Evolutionary conservation across 306 rosid species (phyloP).

Genomic region (Urtica urens): DNA sequence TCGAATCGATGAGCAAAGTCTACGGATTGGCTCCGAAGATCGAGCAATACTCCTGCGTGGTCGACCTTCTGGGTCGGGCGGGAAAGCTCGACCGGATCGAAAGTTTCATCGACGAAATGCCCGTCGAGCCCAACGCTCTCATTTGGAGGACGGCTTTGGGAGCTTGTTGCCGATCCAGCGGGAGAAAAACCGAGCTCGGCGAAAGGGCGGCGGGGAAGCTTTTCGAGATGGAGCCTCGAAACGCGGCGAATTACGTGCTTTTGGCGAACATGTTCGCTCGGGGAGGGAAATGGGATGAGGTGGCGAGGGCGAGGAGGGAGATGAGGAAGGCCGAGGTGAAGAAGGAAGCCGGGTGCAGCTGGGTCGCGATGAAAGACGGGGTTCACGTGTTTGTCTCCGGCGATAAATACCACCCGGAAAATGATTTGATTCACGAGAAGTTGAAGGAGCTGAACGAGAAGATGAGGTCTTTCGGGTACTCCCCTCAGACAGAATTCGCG

Average conservation of each 20-base stretch:
- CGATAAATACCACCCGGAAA: constrained; percentile 73
- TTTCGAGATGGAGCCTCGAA: constrained; percentile 65
- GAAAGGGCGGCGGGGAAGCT: constrained; percentile 67
- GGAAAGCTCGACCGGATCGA: constrained; percentile 63
- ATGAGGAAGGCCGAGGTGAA: constrained; percentile 75
- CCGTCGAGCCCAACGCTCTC: constrained; percentile 61
- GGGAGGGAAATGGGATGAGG: constrained; percentile 66
- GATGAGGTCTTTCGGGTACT: constrained; percentile 65
- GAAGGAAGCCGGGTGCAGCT: constrained; percentile 90
- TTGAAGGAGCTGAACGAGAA: constrained; percentile 52
- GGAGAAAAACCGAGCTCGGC: constrained; percentile 63
- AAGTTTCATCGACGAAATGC: constrained; percentile 58
- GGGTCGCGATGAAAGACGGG: constrained; percentile 92
- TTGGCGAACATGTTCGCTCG: constrained; percentile 88
- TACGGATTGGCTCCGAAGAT: constrained; percentile 58
- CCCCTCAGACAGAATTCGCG: constrained; percentile 69
- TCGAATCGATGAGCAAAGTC: constrained; percentile 43
- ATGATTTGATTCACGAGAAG: constrained; percentile 49
- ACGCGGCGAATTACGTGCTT: constrained; percentile 78
- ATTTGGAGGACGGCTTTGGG: constrained; percentile 92
- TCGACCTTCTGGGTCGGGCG: constrained; percentile 77
- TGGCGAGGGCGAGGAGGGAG: constrained; percentile 59
- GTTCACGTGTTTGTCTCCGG: constrained; percentile 90
- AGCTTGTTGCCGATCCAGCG: constrained; percentile 57
- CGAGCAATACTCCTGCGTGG: constrained; percentile 91